These are phyloP conservation scores for Fusarium decemcellulare DNA, from an alignment of 2,329 filamentous ascomycete genomes.

Conservation along the genomic window DNA sequence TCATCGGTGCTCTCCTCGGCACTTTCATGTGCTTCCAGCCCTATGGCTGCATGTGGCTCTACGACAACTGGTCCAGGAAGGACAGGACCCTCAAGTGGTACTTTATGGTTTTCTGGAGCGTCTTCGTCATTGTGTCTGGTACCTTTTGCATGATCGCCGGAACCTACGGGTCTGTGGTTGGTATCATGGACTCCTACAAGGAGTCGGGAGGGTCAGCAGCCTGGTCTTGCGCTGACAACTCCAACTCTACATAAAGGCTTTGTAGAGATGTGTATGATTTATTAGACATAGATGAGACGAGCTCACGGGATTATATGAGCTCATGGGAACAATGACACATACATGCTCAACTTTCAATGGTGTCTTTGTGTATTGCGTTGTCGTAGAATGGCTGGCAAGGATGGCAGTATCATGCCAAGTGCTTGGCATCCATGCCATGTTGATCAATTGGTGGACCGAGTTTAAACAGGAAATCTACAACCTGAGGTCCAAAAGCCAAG, in stretches of 20 bases:
- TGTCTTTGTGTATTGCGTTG: background rate
- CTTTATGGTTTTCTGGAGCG: constrained; percentile 19
- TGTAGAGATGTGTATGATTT: background rate
- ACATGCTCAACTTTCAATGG: background rate
- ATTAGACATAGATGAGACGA: constrained; percentile 9
- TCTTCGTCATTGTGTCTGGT: constrained; percentile 22
- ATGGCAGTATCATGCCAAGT: background rate
- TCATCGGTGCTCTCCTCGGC: constrained; percentile 34
- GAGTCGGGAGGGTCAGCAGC: background rate
- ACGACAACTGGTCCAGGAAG: constrained; percentile 26
- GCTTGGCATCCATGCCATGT: background rate
- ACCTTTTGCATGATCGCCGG: constrained; percentile 31
- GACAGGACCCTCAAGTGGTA: constrained; percentile 12
- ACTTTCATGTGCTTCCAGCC: constrained; percentile 40
- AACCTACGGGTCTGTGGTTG: constrained; percentile 29
- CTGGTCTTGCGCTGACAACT: constrained; percentile 33
- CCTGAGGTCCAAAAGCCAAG: constrained; percentile 10
- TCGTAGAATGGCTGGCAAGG: background rate
- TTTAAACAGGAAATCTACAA: constrained; percentile 13
- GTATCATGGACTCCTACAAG: constrained; percentile 5
- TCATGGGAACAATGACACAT: background rate
- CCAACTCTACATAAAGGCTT: constrained; percentile 7
- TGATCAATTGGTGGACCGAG: background rate
- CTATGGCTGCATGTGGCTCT: constrained; percentile 37
- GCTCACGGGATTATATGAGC: background rate